A percentile compares a stretch with the other conserved stretches of the same genome.
These are phyloP conservation scores for Blastobotrys mokoenaii DNA, from an alignment of 805 yeast genomes.

Conservation along the genomic window DNA sequence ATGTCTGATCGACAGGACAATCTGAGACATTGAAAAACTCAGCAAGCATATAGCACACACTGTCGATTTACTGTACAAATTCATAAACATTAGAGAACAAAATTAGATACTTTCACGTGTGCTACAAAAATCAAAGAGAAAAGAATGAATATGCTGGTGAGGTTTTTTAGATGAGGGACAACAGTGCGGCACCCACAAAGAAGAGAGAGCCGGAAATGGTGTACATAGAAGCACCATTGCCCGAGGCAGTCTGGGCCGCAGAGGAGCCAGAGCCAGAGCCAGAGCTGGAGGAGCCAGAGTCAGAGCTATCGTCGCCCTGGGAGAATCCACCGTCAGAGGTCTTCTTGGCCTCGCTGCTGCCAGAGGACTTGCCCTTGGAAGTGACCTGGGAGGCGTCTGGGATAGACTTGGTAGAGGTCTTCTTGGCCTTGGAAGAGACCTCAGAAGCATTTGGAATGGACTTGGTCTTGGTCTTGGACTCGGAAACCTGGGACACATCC, in stretches of 20 bases:
- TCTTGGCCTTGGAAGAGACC: constrained; percentile 5
- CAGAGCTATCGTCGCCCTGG: constrained; percentile 8
- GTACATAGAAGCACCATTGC: background rate
- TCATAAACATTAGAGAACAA: background rate
- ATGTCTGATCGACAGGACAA: too few relatives aligned
- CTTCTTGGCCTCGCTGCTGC: constrained; percentile 5
- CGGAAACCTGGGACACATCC: constrained; percentile 5
- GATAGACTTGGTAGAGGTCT: constrained; percentile 17
- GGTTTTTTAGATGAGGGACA: background rate
- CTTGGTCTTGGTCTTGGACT: background rate
- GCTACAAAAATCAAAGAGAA: background rate
- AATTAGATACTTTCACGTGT: background rate
- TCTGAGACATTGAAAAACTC: too few relatives aligned
- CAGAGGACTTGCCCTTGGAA: constrained; percentile 6
- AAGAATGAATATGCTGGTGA: background rate
- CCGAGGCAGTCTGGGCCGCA: background rate
- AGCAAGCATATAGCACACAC: too few relatives aligned
- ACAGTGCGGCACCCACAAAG: background rate
- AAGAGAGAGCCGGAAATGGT: background rate
- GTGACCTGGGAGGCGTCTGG: constrained; percentile 11
- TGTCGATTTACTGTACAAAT: too few relatives aligned
- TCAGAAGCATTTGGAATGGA: constrained; percentile 10
- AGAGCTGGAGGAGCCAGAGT: constrained; percentile 7
- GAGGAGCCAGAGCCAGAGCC: constrained; percentile 8
- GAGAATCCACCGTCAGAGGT: constrained; percentile 8